Conservation (phyloP, 1,284 basidiomycete genomes). For the Amylostereum areolatum region DNA sequence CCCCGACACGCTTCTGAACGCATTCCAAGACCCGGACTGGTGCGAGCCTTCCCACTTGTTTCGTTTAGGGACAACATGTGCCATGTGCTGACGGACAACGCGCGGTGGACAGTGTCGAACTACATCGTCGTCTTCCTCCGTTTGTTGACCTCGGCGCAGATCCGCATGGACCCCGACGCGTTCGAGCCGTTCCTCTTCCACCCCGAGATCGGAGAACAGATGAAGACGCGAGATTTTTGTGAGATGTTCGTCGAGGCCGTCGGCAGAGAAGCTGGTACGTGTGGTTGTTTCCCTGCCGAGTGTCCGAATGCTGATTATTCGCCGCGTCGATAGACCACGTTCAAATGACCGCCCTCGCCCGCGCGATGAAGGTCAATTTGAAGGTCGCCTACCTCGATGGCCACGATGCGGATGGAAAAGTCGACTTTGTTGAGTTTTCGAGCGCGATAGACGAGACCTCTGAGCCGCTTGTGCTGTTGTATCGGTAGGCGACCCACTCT, state of each 20-base stretch:
- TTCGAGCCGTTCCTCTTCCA: slow-evolving; percentile 75
- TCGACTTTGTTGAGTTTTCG: slow-evolving; percentile 71
- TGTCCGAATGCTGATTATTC: not conserved
- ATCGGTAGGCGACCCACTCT: slow-evolving; percentile 48
- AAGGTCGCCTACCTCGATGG: slow-evolving; percentile 79
- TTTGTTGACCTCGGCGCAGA: slow-evolving; percentile 76
- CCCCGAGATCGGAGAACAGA: slow-evolving; percentile 57
- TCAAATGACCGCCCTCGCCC: slow-evolving; percentile 75
- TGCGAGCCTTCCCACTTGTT: slow-evolving; percentile 19
- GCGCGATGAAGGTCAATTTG: slow-evolving; percentile 63
- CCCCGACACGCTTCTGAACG: slow-evolving; percentile 34
- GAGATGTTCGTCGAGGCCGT: slow-evolving; percentile 72
- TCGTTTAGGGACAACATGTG: not conserved
- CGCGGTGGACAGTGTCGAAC: slow-evolving; percentile 46
- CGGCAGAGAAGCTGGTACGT: slow-evolving; percentile 74
- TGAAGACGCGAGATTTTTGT: slow-evolving; percentile 66
- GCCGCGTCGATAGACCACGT: slow-evolving; percentile 58
- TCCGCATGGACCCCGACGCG: slow-evolving; percentile 57
- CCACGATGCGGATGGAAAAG: slow-evolving; percentile 36
- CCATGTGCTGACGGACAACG: slow-evolving; percentile 1
- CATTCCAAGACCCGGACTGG: slow-evolving; percentile 54
- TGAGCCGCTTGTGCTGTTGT: slow-evolving; percentile 59
- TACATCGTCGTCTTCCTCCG: slow-evolving; percentile 73
- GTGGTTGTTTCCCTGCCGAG: not conserved
- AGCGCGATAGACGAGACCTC: slow-evolving; percentile 34